Percentiles rank a stretch among this genome's conserved stretches.
These are phyloP conservation scores for Cyclospora cayetanensis DNA, from an alignment of 169 alveolate species.

Conservation along the genomic window DNA sequence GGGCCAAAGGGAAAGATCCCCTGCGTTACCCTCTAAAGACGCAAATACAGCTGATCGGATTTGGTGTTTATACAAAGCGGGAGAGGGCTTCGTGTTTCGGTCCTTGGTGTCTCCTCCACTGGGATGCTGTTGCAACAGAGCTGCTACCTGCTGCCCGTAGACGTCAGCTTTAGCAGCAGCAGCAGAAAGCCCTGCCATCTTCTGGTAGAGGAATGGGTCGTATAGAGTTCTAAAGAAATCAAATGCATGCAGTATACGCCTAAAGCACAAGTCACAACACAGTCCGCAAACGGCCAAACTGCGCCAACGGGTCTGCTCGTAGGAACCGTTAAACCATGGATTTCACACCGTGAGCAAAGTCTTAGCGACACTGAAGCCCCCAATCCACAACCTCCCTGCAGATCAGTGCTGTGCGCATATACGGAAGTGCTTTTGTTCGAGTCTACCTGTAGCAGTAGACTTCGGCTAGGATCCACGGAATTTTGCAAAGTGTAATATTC, in stretches of 20 bases:
- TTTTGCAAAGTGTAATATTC: background rate
- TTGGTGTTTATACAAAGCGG: background rate
- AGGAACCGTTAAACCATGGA: too few relatives aligned
- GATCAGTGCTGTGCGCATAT: too few relatives aligned
- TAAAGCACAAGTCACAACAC: background rate
- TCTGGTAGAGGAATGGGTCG: background rate
- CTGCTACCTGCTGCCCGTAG: background rate
- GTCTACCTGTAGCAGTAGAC: constrained; percentile 16
- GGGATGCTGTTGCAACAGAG: background rate
- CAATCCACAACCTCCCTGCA: too few relatives aligned
- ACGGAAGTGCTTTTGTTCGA: too few relatives aligned
- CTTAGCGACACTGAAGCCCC: too few relatives aligned
- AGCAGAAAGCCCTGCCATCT: background rate
- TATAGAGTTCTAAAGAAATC: background rate
- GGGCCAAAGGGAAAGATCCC: background rate
- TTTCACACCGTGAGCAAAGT: too few relatives aligned
- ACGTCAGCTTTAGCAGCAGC: background rate
- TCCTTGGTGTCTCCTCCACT: background rate
- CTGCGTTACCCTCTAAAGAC: background rate
- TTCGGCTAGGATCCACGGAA: background rate
- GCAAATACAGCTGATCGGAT: background rate
- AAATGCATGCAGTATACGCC: background rate
- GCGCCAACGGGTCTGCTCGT: too few relatives aligned
- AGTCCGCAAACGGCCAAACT: too few relatives aligned
- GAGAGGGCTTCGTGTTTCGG: background rate